phyloP scores from a whole-genome alignment of 768 basidiomycete species.

The Tephrocybe sp. region DNA sequence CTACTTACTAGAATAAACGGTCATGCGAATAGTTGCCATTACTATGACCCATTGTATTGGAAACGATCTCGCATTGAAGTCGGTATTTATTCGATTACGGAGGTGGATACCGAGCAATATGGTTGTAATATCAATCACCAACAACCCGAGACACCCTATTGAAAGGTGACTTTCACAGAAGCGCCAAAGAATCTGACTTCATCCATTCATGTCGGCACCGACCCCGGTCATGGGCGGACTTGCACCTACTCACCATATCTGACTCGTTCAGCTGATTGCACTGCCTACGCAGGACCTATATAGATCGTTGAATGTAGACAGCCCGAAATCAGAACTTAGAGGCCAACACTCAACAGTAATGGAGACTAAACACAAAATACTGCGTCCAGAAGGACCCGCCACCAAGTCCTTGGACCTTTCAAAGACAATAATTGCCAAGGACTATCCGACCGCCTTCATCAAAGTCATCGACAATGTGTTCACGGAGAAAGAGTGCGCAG shows the following conservation, averaged over 20 bases:
- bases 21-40: too few relatives aligned
- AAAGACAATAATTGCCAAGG: conserved; percentile 23
- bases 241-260: neutral
- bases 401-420: conserved; percentile 25
- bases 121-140: too few relatives aligned
- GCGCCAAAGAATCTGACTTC: too few relatives aligned
- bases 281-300: neutral
- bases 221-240: neutral
- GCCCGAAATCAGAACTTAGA: neutral
- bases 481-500: conserved; percentile 31
- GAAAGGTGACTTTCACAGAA: too few relatives aligned
- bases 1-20: too few relatives aligned
- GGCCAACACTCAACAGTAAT: neutral
- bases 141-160: too few relatives aligned
- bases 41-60: too few relatives aligned
- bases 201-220: too few relatives aligned
- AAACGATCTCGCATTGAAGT: too few relatives aligned
- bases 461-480: conserved; percentile 36
- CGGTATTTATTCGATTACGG: too few relatives aligned
- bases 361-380: neutral
- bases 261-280: neutral
- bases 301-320: neutral
- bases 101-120: too few relatives aligned
- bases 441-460: conserved; percentile 34
- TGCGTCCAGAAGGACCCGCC: neutral